Conservation (phyloP, 345 rosid species). For the Euphorbia peplus region DNA sequence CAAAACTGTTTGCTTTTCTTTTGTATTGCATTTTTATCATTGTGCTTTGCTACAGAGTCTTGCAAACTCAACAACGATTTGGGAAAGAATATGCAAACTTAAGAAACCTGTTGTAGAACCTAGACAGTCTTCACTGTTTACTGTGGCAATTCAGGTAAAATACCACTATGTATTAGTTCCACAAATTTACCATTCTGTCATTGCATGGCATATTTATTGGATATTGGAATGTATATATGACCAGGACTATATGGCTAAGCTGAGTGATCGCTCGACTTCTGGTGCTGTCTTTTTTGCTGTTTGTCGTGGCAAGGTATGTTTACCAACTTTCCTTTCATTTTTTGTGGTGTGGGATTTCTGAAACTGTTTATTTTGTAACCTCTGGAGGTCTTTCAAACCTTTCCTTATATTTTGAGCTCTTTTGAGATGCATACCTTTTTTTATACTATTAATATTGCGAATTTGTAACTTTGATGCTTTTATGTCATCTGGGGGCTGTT, state of each 20-base stretch:
- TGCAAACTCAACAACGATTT: constrained; percentile 58
- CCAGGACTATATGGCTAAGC: constrained; percentile 81
- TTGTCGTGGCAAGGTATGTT: constrained; percentile 93
- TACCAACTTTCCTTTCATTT: background rate
- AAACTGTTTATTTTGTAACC: background rate
- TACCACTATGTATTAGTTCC: constrained; percentile 13
- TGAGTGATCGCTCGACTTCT: constrained; percentile 64
- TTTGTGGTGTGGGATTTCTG: background rate
- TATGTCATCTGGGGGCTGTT: background rate
- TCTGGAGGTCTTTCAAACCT: background rate
- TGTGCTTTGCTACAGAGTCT: constrained; percentile 47
- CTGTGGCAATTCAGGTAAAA: constrained; percentile 65
- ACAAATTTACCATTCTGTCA: constrained; percentile 4
- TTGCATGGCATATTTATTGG: background rate
- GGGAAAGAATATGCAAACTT: constrained; percentile 95
- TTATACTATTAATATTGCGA: background rate
- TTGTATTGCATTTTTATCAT: constrained; percentile 9
- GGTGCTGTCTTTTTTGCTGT: constrained; percentile 97
- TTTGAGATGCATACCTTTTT: background rate
- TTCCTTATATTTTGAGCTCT: background rate
- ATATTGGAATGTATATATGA: background rate
- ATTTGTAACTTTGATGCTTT: background rate
- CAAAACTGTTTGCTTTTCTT: constrained; percentile 15
- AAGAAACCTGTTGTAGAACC: constrained; percentile 95
- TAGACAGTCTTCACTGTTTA: constrained; percentile 78